These are phyloP conservation scores for Ceratobasidium sp. DNA, from an alignment of 1,284 basidiomycete genomes.

Conservation along the genomic window DNA sequence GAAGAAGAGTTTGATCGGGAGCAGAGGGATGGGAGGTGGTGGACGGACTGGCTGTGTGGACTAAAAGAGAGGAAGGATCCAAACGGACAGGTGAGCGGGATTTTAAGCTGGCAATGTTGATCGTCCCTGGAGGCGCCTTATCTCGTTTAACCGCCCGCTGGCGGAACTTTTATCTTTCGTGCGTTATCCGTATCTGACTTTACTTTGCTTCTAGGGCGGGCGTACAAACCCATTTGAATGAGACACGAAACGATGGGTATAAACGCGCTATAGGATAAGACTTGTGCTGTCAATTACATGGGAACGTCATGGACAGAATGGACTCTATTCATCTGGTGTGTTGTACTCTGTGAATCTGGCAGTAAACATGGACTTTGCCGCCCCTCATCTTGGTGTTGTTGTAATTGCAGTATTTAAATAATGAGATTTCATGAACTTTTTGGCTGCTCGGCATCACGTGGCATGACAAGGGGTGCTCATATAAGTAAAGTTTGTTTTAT, in stretches of 20 bases:
- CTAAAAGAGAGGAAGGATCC: slow-evolving; percentile 43
- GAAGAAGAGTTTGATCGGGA: slow-evolving; percentile 47
- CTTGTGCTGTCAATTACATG: neutral
- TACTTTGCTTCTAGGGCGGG: slow-evolving; percentile 20
- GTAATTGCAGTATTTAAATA: slow-evolving; percentile 4
- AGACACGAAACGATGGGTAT: slow-evolving; percentile 12
- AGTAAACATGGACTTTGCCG: neutral
- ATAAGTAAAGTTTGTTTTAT: neutral
- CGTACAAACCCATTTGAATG: slow-evolving; percentile 45
- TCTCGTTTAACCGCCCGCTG: neutral
- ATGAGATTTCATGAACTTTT: slow-evolving; percentile 6
- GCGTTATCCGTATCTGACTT: neutral
- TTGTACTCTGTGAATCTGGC: slow-evolving; percentile 3
- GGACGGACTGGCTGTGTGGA: slow-evolving; percentile 52
- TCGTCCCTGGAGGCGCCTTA: neutral
- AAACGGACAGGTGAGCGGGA: slow-evolving; percentile 29
- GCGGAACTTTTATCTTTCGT: neutral
- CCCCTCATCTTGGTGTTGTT: neutral
- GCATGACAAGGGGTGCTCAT: too few relatives aligned
- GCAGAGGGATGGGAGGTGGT: slow-evolving; percentile 48
- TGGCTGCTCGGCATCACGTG: neutral
- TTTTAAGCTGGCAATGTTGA: too few relatives aligned
- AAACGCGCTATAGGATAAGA: neutral
- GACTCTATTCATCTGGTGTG: neutral
- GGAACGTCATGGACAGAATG: neutral